Evolutionary conservation across 805 yeast species (phyloP).

Genomic region (Metschnikowia chrysomelidarum): DNA sequence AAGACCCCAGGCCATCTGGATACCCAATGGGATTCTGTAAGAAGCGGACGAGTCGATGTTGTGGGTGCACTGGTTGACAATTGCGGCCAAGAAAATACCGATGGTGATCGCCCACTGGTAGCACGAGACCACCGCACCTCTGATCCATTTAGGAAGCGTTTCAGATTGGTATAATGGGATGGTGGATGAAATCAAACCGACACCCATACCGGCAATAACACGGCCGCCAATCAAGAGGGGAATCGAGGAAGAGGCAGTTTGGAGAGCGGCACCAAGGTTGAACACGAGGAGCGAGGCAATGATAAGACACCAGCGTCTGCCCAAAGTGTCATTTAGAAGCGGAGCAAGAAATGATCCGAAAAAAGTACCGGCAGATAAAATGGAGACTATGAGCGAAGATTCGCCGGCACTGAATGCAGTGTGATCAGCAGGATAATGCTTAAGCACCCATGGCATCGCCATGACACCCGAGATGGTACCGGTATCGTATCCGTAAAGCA

Average conservation of each 20-base stretch:
- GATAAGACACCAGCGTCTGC: conserved; percentile 38
- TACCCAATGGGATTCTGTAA: conserved; percentile 42
- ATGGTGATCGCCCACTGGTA: conserved; percentile 42
- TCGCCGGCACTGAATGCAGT: conserved; percentile 21
- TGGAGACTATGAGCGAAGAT: conserved; percentile 27
- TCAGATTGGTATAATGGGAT: conserved; percentile 43
- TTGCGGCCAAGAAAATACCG: conserved; percentile 37
- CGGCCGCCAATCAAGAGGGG: conserved; percentile 40
- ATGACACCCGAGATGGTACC: conserved; percentile 43
- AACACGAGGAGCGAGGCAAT: conserved; percentile 34
- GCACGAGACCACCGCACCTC: conserved; percentile 43
- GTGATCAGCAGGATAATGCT: conserved; percentile 23
- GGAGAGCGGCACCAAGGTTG: conserved; percentile 38
- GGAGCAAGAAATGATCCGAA: conserved; percentile 41
- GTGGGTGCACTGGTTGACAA: conserved; percentile 37
- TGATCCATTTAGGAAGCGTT: conserved; percentile 41
- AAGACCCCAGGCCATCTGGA: conserved; percentile 37
- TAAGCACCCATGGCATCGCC: conserved; percentile 38
- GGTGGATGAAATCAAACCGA: conserved; percentile 40
- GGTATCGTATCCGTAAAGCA: conserved; percentile 43
- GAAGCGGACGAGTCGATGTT: conserved; percentile 34
- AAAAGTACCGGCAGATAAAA: conserved; percentile 42
- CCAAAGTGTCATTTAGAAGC: conserved; percentile 35
- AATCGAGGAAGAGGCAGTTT: conserved; percentile 34
- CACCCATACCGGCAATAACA: conserved; percentile 41